A percentile compares a stretch with the other conserved stretches of the same genome.
Evolutionary conservation across 345 rosid genomes (phyloP).

Genomic region (Tarenaya hassleriana): DNA sequence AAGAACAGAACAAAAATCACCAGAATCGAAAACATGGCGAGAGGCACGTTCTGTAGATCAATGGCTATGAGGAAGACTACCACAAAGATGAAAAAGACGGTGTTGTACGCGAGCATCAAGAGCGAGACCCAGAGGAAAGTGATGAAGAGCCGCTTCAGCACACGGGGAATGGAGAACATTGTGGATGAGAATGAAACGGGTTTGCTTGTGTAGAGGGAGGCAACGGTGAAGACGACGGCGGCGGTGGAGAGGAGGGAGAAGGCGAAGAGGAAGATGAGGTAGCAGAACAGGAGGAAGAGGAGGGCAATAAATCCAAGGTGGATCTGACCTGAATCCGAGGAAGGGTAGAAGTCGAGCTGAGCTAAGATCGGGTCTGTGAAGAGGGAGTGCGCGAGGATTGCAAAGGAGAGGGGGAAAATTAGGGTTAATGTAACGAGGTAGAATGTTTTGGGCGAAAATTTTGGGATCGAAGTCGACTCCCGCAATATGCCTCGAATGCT

Average conservation of each 20-base stretch:
- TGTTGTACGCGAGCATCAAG: slow-evolving; percentile 59
- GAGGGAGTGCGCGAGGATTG: slow-evolving; percentile 74
- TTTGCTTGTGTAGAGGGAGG: slow-evolving; percentile 80
- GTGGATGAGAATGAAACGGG: slow-evolving; percentile 79
- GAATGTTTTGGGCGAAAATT: slow-evolving; percentile 50
- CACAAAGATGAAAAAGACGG: slow-evolving; percentile 44
- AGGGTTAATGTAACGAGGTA: slow-evolving; percentile 59
- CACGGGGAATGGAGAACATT: slow-evolving; percentile 73
- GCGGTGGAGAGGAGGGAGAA: slow-evolving; percentile 93
- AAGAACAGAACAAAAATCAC: slow-evolving; percentile 46
- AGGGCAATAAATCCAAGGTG: slow-evolving; percentile 67
- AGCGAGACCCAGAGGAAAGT: slow-evolving; percentile 75
- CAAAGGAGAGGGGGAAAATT: slow-evolving; percentile 71
- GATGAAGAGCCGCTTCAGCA: slow-evolving; percentile 64
- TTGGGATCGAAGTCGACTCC: slow-evolving; percentile 57
- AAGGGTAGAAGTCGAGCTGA: slow-evolving; percentile 36
- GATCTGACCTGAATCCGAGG: slow-evolving; percentile 33
- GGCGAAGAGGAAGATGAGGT: slow-evolving; percentile 80
- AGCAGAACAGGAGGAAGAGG: slow-evolving; percentile 59
- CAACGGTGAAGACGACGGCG: slow-evolving; percentile 94
- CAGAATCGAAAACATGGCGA: slow-evolving; percentile 38
- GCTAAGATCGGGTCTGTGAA: slow-evolving; percentile 55
- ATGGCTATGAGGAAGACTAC: slow-evolving; percentile 46
- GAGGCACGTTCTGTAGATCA: slow-evolving; percentile 34
- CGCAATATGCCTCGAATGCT: slow-evolving; percentile 34